These are phyloP conservation scores for Colletotrichum chrysophilum DNA, from an alignment of 2,329 filamentous ascomycete genomes.

Conservation along the genomic window DNA sequence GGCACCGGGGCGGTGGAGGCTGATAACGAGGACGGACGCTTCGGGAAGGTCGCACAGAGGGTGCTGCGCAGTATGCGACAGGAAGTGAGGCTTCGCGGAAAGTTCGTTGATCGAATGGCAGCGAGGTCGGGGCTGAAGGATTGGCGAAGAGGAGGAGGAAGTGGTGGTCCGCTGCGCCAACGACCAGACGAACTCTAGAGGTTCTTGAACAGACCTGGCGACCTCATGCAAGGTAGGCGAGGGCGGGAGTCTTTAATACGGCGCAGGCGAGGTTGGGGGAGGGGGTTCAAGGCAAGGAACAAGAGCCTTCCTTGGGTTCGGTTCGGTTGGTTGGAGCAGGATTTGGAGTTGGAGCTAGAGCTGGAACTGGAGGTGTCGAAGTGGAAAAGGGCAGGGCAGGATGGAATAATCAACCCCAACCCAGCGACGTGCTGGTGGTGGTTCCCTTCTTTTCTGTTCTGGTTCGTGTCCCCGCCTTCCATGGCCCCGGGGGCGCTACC, in stretches of 20 bases:
- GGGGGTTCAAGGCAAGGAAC: background rate
- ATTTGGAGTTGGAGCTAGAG: background rate
- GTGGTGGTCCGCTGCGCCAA: background rate
- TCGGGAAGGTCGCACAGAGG: background rate
- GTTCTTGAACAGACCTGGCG: background rate
- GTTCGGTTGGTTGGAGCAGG: background rate
- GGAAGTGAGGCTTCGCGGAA: background rate
- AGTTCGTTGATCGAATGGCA: background rate
- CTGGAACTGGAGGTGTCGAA: background rate
- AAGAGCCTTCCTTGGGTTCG: background rate
- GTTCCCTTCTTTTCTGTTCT: background rate
- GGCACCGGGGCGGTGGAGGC: background rate
- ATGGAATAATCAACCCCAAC: constrained; percentile 8
- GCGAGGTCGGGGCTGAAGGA: background rate
- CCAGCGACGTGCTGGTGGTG: constrained; percentile 4
- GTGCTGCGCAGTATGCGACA: background rate
- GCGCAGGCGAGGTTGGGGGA: background rate
- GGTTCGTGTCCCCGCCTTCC: constrained; percentile 12
- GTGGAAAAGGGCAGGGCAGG: background rate
- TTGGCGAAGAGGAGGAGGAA: background rate
- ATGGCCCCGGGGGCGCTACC: background rate
- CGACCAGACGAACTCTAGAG: constrained; percentile 13
- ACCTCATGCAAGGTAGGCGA: background rate
- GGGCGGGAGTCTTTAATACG: constrained; percentile 7
- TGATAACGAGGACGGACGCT: background rate